Evolutionary conservation across 306 rosid species (phyloP), one percentile per base, ranked within the genome.

Genomic region (Macrotyloma uniflorum): DNA sequence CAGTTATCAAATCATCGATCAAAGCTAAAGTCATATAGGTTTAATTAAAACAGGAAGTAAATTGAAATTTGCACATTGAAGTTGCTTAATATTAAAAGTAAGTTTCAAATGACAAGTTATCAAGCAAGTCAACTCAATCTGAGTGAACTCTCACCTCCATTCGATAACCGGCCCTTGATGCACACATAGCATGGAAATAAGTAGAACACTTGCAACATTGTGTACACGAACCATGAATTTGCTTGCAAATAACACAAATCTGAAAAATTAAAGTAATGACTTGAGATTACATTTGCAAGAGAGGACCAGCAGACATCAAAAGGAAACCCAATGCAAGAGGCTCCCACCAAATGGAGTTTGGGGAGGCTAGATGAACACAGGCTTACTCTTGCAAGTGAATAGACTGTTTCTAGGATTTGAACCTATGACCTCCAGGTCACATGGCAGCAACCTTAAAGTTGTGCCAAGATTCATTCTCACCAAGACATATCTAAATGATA

Each of bases 161-260:
- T 32, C 97, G 93, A 82, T 93, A 96, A 77, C 99, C 99, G 26
- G 99, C 98, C 74, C 99, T 89, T 80, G 99, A 96, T 66, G 99
- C 99, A 85, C 99, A 96, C 98, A 93, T 96, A 75, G 99, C 98
- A 85, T 96, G 99, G 85, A 90, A 96, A 91, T 96, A 96, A 84
- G 99, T 96, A 43, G 99, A 96, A 62, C 99, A 96, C 80, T 88
- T 96, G 96, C 98, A 90, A 81, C 99, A 96, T 82, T 96, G 99
- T 45, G 94, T 96, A 86, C 99, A 96, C 0, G 99, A 96, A 69
- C 99, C 99, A 63, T 96, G 99, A 59, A 96, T 90, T 91, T 96
- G 99, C 84, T 96, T 88, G 83, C 99, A 96, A 76, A 96, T 90
- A 46, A 96, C 99, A 77, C 99, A 96, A 81, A 93, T 96, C 99